A percentile compares a stretch with the other conserved stretches of the same genome.
Conservation (phyloP, 2,329 filamentous ascomycete genomes). For the Neodidymelliopsis sp. region DNA sequence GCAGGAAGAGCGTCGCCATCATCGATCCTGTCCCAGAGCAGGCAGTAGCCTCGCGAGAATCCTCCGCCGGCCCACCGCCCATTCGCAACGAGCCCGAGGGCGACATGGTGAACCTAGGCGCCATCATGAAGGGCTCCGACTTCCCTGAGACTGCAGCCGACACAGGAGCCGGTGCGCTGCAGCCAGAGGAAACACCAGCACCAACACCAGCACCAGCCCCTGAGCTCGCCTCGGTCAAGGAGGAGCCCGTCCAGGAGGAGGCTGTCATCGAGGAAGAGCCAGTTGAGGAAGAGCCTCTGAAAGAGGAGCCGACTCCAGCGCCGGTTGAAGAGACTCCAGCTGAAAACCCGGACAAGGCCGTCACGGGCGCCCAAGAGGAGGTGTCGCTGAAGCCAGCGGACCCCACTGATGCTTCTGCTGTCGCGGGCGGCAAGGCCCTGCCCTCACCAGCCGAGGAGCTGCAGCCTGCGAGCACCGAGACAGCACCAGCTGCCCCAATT, state of each 20-base stretch:
- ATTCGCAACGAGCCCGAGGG: slow-evolving; percentile 36
- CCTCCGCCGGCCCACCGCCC: slow-evolving; percentile 45
- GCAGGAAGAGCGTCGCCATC: slow-evolving; percentile 46
- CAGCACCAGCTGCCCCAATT: slow-evolving; percentile 5
- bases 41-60: slow-evolving; percentile 51
- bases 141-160: slow-evolving; percentile 37
- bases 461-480: slow-evolving; percentile 12
- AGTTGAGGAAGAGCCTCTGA: slow-evolving; percentile 2
- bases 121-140: slow-evolving; percentile 48
- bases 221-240: slow-evolving; percentile 13
- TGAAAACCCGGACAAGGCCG: slow-evolving; percentile 55
- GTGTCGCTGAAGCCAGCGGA: slow-evolving; percentile 51
- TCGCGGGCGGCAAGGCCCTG: slow-evolving; percentile 50
- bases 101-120: slow-evolving; percentile 42
- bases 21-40: slow-evolving; percentile 53
- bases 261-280: neutral
- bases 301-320: slow-evolving; percentile 1
- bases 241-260: slow-evolving; percentile 8
- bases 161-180: slow-evolving; percentile 10
- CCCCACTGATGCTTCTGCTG: slow-evolving; percentile 43
- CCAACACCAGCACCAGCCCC: neutral
- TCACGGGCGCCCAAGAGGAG: slow-evolving; percentile 53
- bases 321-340: slow-evolving; percentile 27
- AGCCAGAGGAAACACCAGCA: slow-evolving; percentile 5
- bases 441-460: slow-evolving; percentile 41